phyloP scores from a whole-genome alignment of 2,329 filamentous ascomycete species.

The Fusarium subglutinans region DNA sequence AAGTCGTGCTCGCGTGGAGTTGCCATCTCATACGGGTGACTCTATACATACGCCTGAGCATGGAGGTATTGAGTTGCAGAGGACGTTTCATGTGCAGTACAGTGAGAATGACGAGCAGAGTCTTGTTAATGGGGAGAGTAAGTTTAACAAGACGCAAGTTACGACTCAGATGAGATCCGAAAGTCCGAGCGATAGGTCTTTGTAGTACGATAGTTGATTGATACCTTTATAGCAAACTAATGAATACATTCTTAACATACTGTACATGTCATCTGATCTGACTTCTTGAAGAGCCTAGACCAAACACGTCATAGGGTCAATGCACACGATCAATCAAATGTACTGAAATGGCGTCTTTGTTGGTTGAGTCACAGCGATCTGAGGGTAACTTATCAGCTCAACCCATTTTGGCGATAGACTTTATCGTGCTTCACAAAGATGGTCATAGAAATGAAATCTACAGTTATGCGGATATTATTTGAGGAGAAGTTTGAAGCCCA shows the following conservation, averaged over 20 bases:
- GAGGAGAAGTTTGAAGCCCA: accelerated
- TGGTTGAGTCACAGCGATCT: too few relatives aligned
- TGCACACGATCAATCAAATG: neutral
- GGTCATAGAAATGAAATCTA: too few relatives aligned
- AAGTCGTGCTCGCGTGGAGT: constrained; percentile 31
- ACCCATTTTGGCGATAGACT: accelerated
- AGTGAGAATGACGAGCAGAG: constrained; percentile 39
- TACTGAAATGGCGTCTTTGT: neutral
- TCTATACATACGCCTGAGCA: constrained; percentile 29
- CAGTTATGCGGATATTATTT: accelerated
- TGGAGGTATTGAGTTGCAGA: constrained; percentile 39
- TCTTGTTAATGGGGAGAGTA: constrained; percentile 14
- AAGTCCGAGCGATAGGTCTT: constrained; percentile 12
- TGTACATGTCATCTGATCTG: too few relatives aligned
- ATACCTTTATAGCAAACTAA: neutral
- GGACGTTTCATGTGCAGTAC: constrained; percentile 38
- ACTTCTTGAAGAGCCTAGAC: too few relatives aligned
- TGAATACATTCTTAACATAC: neutral
- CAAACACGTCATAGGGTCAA: neutral
- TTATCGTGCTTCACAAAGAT: too few relatives aligned
- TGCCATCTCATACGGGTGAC: constrained; percentile 27
- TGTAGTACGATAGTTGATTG: neutral
- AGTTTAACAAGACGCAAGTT: constrained; percentile 18
- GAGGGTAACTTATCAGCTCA: accelerated
- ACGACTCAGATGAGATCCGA: constrained; percentile 15